Conservation (phyloP, 2,329 filamentous ascomycete species). For the Colletotrichum salicis region DNA sequence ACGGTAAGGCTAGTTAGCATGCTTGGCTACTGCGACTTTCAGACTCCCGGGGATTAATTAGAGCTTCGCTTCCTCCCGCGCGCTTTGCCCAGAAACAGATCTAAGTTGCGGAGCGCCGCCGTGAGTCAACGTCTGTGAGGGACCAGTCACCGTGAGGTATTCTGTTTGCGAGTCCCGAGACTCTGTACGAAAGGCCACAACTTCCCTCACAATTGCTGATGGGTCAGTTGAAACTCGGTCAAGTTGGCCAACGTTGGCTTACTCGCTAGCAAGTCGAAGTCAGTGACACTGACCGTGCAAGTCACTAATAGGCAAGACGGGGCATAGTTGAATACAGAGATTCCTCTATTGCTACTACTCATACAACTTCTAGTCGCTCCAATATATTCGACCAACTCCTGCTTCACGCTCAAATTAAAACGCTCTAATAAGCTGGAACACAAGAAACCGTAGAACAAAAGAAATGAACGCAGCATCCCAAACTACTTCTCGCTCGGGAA, state of each 20-base stretch:
- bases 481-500: slow-evolving; percentile 9
- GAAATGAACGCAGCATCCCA: neutral
- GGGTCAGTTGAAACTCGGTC: neutral
- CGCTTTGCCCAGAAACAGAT: neutral
- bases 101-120: neutral
- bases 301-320: neutral
- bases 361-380: neutral
- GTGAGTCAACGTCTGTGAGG: neutral
- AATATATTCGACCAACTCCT: neutral
- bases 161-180: no score
- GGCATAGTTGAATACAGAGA: neutral
- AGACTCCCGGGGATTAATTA: neutral
- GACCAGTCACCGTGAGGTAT: neutral
- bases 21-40: neutral
- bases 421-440: neutral
- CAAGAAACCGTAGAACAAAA: neutral
- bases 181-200: no score
- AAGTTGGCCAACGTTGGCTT: neutral
- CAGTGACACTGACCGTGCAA: neutral
- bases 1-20: neutral
- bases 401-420: neutral
- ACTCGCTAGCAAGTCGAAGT: neutral
- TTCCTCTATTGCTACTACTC: neutral
- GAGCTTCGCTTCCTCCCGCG: neutral
- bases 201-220: neutral